Evolutionary conservation across 306 rosid genomes (phyloP).

Genomic region (Ceratonia siliqua): DNA sequence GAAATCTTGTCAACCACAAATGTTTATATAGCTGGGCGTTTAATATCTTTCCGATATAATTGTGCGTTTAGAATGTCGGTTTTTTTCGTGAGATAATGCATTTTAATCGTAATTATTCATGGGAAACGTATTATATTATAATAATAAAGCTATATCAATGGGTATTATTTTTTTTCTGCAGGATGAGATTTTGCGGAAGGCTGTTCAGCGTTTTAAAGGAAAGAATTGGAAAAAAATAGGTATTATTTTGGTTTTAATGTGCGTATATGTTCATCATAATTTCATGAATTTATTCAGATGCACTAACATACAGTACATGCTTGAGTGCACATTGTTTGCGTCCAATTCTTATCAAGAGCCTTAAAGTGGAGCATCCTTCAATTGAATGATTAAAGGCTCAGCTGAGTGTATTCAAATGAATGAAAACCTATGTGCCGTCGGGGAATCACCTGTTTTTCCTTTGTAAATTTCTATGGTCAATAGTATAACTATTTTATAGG

Average conservation of each 20-base stretch:
- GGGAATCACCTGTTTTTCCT: not conserved
- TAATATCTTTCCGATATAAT: not conserved
- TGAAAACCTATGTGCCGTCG: not conserved
- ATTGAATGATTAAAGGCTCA: not conserved
- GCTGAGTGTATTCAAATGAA: constrained; percentile 1
- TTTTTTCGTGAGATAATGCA: not conserved
- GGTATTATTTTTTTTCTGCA: constrained; percentile 43
- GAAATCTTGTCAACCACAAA: not conserved
- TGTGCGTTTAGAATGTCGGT: constrained; percentile 9
- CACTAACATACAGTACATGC: constrained; percentile 1
- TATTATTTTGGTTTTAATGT: constrained; percentile 28
- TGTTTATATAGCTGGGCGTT: not conserved
- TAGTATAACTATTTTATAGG: not conserved
- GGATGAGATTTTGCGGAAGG: constrained; percentile 83
- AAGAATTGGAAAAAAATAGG: constrained; percentile 99
- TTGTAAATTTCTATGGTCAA: not conserved
- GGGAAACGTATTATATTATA: not conserved
- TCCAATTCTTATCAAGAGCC: not conserved
- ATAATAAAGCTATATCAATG: constrained; percentile 16
- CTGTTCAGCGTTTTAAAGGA: constrained; percentile 91
- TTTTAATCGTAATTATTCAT: not conserved
- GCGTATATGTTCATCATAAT: constrained; percentile 5
- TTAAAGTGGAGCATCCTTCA: not conserved
- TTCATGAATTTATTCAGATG: constrained; percentile 8
- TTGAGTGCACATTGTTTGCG: not conserved